A percentile compares a stretch with the other conserved stretches of the same genome.
phyloP scores from a whole-genome alignment of 805 yeast genomes.

The Maudiozyma serrabonitensis region DNA sequence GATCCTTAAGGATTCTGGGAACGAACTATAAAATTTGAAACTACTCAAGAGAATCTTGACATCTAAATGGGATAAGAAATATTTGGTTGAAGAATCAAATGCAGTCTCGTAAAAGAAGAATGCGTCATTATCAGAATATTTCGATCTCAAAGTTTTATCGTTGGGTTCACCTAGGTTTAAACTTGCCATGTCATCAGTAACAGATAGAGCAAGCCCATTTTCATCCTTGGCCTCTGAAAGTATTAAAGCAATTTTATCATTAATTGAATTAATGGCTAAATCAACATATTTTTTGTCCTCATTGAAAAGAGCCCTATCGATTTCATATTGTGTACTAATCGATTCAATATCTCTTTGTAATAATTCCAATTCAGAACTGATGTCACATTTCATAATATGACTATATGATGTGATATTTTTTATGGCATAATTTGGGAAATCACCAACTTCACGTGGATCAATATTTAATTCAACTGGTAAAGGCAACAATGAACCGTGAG shows the following conservation, averaged over 20 bases:
- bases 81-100: slow-evolving; percentile 55
- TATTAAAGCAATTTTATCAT: slow-evolving; percentile 35
- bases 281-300: slow-evolving; percentile 48
- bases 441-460: slow-evolving; percentile 32
- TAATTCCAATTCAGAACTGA: slow-evolving; percentile 42
- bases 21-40: slow-evolving; percentile 49
- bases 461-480: slow-evolving; percentile 41
- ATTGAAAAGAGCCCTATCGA: slow-evolving; percentile 50
- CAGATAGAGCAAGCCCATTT: slow-evolving; percentile 4
- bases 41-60: slow-evolving; percentile 57
- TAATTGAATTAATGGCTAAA: slow-evolving; percentile 48
- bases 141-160: slow-evolving; percentile 4
- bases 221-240: slow-evolving; percentile 12
- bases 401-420: slow-evolving; percentile 41
- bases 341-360: slow-evolving; percentile 50
- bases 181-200: slow-evolving; percentile 7
- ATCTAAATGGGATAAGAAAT: slow-evolving; percentile 70
- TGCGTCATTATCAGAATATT: slow-evolving; percentile 34
- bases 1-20: slow-evolving; percentile 58
- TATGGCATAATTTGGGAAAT: slow-evolving; percentile 47
- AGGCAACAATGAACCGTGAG: slow-evolving; percentile 35
- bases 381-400: slow-evolving; percentile 61
- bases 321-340: slow-evolving; percentile 41
- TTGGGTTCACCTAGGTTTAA: background rate
- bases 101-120: slow-evolving; percentile 74